phyloP scores from a whole-genome alignment of 2,329 filamentous ascomycete species.

The Malbranchea zuffiana region DNA sequence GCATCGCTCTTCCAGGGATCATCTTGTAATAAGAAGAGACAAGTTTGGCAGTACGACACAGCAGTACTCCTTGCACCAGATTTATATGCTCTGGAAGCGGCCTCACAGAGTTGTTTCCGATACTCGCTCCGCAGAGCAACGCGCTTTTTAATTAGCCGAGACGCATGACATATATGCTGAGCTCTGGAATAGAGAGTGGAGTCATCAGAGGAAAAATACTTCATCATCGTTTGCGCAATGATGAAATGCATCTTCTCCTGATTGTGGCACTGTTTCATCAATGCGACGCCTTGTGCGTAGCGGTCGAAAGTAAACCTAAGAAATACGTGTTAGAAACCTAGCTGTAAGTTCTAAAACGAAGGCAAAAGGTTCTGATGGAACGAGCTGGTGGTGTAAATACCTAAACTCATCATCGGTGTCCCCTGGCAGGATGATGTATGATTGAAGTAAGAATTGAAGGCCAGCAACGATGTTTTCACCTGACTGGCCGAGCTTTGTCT shows the following conservation, averaged over 20 bases:
- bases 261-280: conserved; percentile 56
- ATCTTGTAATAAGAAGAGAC: conserved; percentile 66
- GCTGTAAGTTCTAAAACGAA: background rate
- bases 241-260: conserved; percentile 78
- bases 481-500: conserved; percentile 44
- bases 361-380: background rate
- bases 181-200: conserved; percentile 61
- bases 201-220: conserved; percentile 52
- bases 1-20: conserved; percentile 61
- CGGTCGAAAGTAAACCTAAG: conserved; percentile 72
- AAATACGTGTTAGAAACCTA: conserved; percentile 9
- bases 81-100: conserved; percentile 66
- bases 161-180: conserved; percentile 67
- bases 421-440: conserved; percentile 69
- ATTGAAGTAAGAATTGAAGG: conserved; percentile 68
- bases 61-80: conserved; percentile 74
- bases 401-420: conserved; percentile 76
- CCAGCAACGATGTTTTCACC: conserved; percentile 58
- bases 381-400: conserved; percentile 14
- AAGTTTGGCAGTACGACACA: conserved; percentile 67
- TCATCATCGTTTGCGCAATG: conserved; percentile 69
- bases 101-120: conserved; percentile 65
- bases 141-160: conserved; percentile 59
- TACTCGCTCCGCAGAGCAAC: conserved; percentile 54
- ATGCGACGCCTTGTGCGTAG: conserved; percentile 63